Evolutionary conservation across 306 rosid genomes (phyloP), one percentile per base, ranked within the genome.

Genomic region (Sphenostylis stenocarpa): DNA sequence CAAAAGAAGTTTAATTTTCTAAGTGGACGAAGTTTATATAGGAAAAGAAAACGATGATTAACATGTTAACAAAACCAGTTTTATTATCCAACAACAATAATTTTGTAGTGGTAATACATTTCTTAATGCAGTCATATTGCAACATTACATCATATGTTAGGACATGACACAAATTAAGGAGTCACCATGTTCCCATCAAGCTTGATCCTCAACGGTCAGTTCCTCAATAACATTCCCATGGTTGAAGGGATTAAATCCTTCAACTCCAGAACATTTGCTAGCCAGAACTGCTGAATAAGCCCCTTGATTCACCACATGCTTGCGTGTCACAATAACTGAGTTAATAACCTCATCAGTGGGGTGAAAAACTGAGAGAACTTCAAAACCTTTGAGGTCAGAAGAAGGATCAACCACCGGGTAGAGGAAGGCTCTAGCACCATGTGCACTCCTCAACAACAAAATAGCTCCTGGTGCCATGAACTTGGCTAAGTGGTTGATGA

Each of bases 301-400:
- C 81, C 67, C 81, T 38, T 75, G 67, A 69, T 67, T 74, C 65
- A 80, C 28, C 8, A 31, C 15, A 60, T 20, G 13, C 74, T 81
- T 81, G 16, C 90, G 69, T 12, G 97, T 94, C 9, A 92, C 76
- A 38, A 92, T 84, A 14, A 90, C 87, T 0, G 96, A 92, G 45
- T 92, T 92, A 3, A 90, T 80, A 39, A 92, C 88, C 57, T 92
- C 97, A 45, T 90, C 92, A 3, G 70, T 85, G 0, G 96, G 97
- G 60, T 92, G 97, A 72, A 87, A 90, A 72, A 90, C 88, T 0
- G 96, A 83, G 5, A 92, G 85, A 75, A 90, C 84, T 49, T 89
- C 94, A 74, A 92, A 92, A 53, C 91, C 94, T 63, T 69, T 47
- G 44, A 90, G 86, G 53, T 88, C 88, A 51, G 74, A 56, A 47